phyloP scores from a whole-genome alignment of 805 yeast species.

The Candida maris region DNA sequence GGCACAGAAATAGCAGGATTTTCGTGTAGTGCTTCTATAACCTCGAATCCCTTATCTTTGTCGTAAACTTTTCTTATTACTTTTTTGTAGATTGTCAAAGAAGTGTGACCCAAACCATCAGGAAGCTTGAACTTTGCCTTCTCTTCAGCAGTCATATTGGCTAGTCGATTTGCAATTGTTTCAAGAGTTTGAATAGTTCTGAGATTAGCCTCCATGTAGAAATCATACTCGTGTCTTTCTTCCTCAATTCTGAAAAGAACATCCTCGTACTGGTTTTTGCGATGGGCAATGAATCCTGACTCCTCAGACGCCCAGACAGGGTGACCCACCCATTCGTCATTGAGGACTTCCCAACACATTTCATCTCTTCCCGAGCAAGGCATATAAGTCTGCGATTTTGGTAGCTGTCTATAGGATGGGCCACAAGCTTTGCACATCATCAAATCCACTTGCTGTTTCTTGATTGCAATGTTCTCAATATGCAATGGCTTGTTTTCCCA shows the following conservation, averaged over 20 bases:
- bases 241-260: constrained; percentile 92
- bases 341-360: constrained; percentile 97
- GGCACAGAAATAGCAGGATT: constrained; percentile 96
- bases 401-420: constrained; percentile 88
- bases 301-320: constrained; percentile 99
- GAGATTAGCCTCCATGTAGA: constrained; percentile 89
- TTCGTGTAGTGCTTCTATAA: constrained; percentile 91
- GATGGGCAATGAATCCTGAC: constrained; percentile 97
- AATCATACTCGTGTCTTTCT: constrained; percentile 96
- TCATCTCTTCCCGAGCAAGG: constrained; percentile 98
- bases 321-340: constrained; percentile 99
- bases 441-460: constrained; percentile 87
- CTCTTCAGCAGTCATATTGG: constrained; percentile 90
- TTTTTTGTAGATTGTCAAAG: constrained; percentile 87
- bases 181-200: constrained; percentile 94
- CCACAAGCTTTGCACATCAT: constrained; percentile 92
- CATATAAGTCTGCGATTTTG: constrained; percentile 91
- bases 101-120: constrained; percentile 89
- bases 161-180: constrained; percentile 89
- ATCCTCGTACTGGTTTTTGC: constrained; percentile 97
- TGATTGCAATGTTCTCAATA: constrained; percentile 83
- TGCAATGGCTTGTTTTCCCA: constrained; percentile 79
- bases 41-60: constrained; percentile 92
- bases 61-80: constrained; percentile 91
- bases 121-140: constrained; percentile 82